Base-by-base conservation (phyloP, 1,139 yeast genomes). In the Saccharomyces pastorianus region DNA sequence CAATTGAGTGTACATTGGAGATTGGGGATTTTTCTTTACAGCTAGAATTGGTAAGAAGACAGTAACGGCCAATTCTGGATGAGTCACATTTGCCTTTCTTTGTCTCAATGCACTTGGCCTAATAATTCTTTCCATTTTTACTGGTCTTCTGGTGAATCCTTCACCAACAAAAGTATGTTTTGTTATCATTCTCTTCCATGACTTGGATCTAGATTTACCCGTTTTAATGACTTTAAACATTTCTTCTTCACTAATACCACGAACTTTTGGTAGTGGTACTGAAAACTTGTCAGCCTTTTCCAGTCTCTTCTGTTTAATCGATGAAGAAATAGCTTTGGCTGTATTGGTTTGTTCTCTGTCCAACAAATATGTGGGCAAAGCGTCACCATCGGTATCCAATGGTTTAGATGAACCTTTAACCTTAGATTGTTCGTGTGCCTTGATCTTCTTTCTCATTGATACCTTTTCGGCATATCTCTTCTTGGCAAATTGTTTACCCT, bases 131-230 rank as follows among this genome's bases (percentile, higher is more conserved):
- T 95, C 99, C 85, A 91, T 81, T 76, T 95, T 95, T 47, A 93
- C 99, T 7, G 99, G 99, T 71, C 97, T 83, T 79, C 99, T 85
- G 6, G 99, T 93, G 77, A 93, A 93, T 1, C 98, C 97, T 71
- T 95, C 99, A 55, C 99, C 99, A 31, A 93, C 99, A 75, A 93
- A 93, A 0, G 99, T 93, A 72, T 91, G 99, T 74, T 93, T 93
- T 27, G 99, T 95, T 73, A 93, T 93, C 99, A 93, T 93, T 77
- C 99, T 84, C 83, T 93, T 93, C 99, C 99, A 93, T 20, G 96
- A 82, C 75, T 93, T 93, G 61, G 85, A 77, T 75, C 90, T 90
- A 50, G 81, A 75, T 66, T 79, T 80, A 72, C 99, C 99, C 1
- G 98, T 90, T 76, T 88, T 91, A 64, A 93, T 80, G 52, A 95